Base-by-base conservation (phyloP, 2,329 filamentous ascomycete species). In the Colletotrichum sojae region DNA sequence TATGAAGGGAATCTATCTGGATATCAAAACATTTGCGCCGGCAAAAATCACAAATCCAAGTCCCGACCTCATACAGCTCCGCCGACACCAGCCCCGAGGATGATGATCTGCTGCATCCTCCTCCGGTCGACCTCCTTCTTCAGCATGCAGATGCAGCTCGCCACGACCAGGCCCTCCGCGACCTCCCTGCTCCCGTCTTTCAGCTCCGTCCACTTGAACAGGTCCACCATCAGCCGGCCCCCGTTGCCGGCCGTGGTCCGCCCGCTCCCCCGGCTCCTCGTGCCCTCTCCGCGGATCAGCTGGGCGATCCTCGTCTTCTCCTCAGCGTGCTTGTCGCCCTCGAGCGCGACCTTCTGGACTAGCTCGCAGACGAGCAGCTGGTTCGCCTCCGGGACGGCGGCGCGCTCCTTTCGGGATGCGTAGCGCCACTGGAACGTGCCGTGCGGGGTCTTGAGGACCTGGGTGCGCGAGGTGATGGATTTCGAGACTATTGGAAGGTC, bases 81-180 rank as follows among this genome's bases (percentile, higher is more conserved):
- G 20, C 70, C 54, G 13, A 69, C 77, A 54, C 64, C 78, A 12
- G 72, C 78, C 45, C 73, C 79, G 61, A 88, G 82, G 4, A 83
- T 77, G 65, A 83, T 82, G 52, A 83, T 77, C 80, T 91, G 87
- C 57, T 85, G 77, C 68, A 81, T 75, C 67, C 87, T 81, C 71
- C 87, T 80, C 49, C 89, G 80, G 76, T 91, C 89, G 57, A 90
- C 80, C 82, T 91, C 90, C 77, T 86, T 88, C 84, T 91, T 91
- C 72, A 91, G 76, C 89, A 92, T 90, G 16, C 85, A 77, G 64
- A 91, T 72, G 67, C 85, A 89, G 16, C 86, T 90, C 51, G 85
- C 83, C 18, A 91, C 82, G 10, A 86, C 81, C 20, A 90, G 70
- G n/a, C 83, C 79, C 73, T 88, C 81, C 15, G 79, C 79, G 67